Evolutionary conservation across 257 asterid species (phyloP).

Genomic region (Solanum acaule): DNA sequence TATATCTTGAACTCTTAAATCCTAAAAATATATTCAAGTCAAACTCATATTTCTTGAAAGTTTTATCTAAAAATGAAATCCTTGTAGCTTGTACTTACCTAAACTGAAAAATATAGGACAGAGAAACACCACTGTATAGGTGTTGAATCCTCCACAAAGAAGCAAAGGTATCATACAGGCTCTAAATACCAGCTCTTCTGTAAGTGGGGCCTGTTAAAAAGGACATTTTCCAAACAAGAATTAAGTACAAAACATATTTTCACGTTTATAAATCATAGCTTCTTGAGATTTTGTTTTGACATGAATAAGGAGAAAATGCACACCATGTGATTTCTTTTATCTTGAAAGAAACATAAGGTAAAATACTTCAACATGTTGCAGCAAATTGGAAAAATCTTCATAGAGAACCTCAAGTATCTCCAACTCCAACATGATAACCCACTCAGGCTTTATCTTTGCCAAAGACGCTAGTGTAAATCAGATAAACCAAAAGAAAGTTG

Average conservation of each 20-base stretch:
- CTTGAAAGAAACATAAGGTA: neutral
- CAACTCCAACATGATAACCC: neutral
- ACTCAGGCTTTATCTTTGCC: neutral
- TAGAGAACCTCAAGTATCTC: neutral
- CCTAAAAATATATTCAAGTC: neutral
- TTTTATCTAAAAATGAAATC: neutral
- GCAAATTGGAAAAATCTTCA: neutral
- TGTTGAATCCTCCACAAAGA: conserved; percentile 75
- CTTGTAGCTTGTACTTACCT: conserved; percentile 35
- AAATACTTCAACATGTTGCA: neutral
- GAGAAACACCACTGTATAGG: conserved; percentile 53
- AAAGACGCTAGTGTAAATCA: neutral
- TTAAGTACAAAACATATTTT: neutral
- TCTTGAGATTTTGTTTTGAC: neutral
- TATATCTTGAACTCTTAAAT: neutral
- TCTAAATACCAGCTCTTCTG: conserved; percentile 95
- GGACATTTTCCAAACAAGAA: neutral
- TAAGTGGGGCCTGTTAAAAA: conserved; percentile 74
- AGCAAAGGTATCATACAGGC: conserved; percentile 96
- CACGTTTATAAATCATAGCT: neutral
- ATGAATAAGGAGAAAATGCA: neutral
- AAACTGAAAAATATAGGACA: conserved; percentile 89
- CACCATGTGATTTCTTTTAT: neutral
- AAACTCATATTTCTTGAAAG: neutral
- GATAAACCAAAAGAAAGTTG: neutral